A percentile compares a stretch with the other conserved stretches of the same genome.
Conservation (phyloP, 768 basidiomycete species). For the Mycena amicta region DNA sequence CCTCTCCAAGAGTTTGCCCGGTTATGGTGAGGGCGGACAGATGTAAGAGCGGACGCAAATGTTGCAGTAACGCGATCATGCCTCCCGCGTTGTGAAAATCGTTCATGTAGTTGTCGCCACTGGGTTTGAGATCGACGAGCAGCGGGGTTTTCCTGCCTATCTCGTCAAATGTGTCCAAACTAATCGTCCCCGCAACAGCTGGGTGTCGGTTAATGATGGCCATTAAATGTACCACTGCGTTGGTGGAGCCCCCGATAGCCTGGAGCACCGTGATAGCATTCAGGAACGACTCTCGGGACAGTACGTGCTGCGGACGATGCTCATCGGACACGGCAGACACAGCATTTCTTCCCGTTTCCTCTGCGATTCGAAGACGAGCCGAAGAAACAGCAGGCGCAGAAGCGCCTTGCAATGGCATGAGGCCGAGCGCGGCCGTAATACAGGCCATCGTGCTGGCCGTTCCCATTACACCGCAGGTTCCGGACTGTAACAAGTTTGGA, state of each 20-base stretch:
- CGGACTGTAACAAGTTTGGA: slow-evolving; percentile 1
- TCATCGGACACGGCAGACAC: slow-evolving; percentile 14
- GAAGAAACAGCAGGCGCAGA: slow-evolving; percentile 23
- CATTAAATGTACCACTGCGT: slow-evolving; percentile 62
- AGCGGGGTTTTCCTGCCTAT: slow-evolving; percentile 21
- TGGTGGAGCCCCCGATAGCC: slow-evolving; percentile 64
- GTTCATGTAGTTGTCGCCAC: slow-evolving; percentile 64
- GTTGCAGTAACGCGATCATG: slow-evolving; percentile 59
- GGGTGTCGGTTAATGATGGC: slow-evolving; percentile 60
- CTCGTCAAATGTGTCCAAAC: slow-evolving; percentile 21
- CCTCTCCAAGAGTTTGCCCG: slow-evolving; percentile 67
- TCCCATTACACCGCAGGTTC: slow-evolving; percentile 24
- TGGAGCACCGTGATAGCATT: slow-evolving; percentile 68
- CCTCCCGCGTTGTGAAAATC: slow-evolving; percentile 66
- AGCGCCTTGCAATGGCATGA: slow-evolving; percentile 22
- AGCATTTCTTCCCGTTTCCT: slow-evolving; percentile 20
- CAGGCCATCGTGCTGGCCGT: slow-evolving; percentile 24
- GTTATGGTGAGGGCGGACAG: slow-evolving; percentile 64
- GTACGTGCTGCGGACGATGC: slow-evolving; percentile 35
- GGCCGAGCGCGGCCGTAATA: slow-evolving; percentile 18
- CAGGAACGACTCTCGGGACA: slow-evolving; percentile 60
- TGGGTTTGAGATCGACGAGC: slow-evolving; percentile 42
- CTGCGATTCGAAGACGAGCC: slow-evolving; percentile 20
- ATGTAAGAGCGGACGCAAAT: slow-evolving; percentile 57
- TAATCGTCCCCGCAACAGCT: slow-evolving; percentile 38